Conservation (phyloP, 2,329 filamentous ascomycete genomes). For the Amesomyces nigricolor region DNA sequence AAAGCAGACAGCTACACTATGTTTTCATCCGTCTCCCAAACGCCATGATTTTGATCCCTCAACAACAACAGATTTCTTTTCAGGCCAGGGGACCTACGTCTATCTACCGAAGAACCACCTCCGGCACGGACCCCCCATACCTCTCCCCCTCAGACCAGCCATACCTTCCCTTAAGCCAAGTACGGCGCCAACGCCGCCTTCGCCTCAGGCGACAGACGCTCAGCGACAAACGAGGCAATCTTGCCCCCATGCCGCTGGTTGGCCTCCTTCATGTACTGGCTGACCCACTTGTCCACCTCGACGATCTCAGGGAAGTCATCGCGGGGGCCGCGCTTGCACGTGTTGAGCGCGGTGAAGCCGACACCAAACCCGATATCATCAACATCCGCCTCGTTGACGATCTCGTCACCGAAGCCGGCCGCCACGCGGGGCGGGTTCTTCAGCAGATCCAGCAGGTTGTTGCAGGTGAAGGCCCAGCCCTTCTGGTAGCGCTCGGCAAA, state of each 20-base stretch:
- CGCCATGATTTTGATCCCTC: conserved; percentile 4
- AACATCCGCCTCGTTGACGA: conserved; percentile 81
- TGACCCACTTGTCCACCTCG: conserved; percentile 80
- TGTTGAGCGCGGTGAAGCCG: conserved; percentile 89
- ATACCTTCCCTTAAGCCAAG: conserved; percentile 33
- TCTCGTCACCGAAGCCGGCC: conserved; percentile 62
- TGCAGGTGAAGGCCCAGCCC: conserved; percentile 87
- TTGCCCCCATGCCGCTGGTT: conserved; percentile 67
- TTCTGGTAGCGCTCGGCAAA: conserved; percentile 80
- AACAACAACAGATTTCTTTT: background rate
- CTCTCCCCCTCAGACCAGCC: background rate
- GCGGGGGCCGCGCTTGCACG: conserved; percentile 65
- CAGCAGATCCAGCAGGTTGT: conserved; percentile 80
- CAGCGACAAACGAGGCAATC: conserved; percentile 64
- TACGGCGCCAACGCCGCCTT: conserved; percentile 49
- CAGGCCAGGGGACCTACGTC: background rate
- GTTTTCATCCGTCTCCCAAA: conserved; percentile 8
- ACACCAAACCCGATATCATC: conserved; percentile 94
- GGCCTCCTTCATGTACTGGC: conserved; percentile 68
- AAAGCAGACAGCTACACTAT: background rate
- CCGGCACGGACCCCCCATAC: background rate
- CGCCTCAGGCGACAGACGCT: conserved; percentile 61
- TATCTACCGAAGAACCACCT: background rate
- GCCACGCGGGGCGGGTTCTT: conserved; percentile 74
- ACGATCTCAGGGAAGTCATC: conserved; percentile 85